Evolutionary conservation across 176 grass and related monocot genomes (phyloP).

Genomic region (Alopecurus myosuroides): DNA sequence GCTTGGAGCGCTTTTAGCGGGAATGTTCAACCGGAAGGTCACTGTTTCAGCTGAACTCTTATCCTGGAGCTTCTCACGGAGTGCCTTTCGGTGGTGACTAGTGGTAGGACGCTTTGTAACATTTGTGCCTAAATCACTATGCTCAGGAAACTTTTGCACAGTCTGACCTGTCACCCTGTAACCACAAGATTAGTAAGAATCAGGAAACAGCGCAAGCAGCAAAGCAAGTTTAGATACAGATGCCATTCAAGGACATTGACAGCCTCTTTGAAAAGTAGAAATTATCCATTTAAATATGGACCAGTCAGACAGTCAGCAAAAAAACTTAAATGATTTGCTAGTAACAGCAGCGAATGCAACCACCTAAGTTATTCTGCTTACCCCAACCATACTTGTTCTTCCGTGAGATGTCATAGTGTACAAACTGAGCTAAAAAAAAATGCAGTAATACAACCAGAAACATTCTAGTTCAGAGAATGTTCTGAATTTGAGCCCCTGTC

Average conservation of each 20-base stretch:
- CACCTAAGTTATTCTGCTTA: background rate
- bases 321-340: background rate
- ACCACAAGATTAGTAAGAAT: conserved; percentile 17
- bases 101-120: conserved; percentile 20
- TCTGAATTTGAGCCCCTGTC: background rate
- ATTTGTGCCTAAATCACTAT: conserved; percentile 27
- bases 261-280: background rate
- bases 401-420: background rate
- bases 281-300: background rate
- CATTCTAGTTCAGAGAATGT: background rate
- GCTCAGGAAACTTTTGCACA: conserved; percentile 46
- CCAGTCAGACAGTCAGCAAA: background rate
- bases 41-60: conserved; percentile 47
- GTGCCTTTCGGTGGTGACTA: conserved; percentile 36
- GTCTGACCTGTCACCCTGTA: conserved; percentile 45
- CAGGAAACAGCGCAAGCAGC: conserved; percentile 5
- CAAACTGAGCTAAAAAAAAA: background rate
- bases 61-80: conserved; percentile 45
- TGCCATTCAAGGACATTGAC: background rate
- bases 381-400: background rate
- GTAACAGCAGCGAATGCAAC: background rate
- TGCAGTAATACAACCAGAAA: background rate
- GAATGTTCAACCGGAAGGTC: conserved; percentile 68
- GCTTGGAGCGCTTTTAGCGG: conserved; percentile 75
- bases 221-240: background rate